Percentiles rank a stretch among this genome's conserved stretches.
phyloP scores from a whole-genome alignment of 176 grass and related monocot species.

The Juncus effusus region DNA sequence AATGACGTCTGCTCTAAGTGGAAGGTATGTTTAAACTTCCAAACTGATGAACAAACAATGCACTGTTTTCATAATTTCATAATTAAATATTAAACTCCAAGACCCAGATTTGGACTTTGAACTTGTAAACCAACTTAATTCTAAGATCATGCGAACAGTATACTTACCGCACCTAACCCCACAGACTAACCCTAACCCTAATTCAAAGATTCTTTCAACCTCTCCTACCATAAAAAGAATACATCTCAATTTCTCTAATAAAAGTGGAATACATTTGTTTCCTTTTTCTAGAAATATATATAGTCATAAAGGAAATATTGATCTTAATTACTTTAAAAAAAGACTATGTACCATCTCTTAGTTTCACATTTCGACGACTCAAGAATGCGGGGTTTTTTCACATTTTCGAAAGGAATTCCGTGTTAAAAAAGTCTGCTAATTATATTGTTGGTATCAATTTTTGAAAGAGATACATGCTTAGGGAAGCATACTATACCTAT shows the following conservation, averaged over 20 bases:
- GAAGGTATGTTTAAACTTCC: constrained; percentile 21
- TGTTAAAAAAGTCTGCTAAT: neutral
- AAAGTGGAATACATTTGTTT: neutral
- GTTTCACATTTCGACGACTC: no score
- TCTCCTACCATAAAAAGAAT: neutral
- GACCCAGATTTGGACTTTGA: constrained; percentile 9
- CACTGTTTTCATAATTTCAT: no score
- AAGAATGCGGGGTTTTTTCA: no score
- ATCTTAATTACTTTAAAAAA: no score
- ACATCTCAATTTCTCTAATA: no score
- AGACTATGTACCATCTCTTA: no score
- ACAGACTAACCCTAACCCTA: no score
- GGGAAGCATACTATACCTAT: constrained; percentile 48
- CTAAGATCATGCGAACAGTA: constrained; percentile 16
- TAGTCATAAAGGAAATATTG: no score
- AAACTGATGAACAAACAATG: neutral
- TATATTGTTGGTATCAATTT: constrained; percentile 5
- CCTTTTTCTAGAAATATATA: no score
- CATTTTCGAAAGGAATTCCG: no score
- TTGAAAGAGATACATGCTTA: constrained; percentile 65
- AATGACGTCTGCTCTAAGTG: constrained; percentile 12
- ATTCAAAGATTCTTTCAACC: neutral
- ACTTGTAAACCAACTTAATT: constrained; percentile 10
- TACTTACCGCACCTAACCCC: constrained; percentile 49
- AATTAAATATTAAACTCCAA: neutral